phyloP scores from a whole-genome alignment of 2,329 filamentous ascomycete genomes.

The Claviceps pazoutovae region DNA sequence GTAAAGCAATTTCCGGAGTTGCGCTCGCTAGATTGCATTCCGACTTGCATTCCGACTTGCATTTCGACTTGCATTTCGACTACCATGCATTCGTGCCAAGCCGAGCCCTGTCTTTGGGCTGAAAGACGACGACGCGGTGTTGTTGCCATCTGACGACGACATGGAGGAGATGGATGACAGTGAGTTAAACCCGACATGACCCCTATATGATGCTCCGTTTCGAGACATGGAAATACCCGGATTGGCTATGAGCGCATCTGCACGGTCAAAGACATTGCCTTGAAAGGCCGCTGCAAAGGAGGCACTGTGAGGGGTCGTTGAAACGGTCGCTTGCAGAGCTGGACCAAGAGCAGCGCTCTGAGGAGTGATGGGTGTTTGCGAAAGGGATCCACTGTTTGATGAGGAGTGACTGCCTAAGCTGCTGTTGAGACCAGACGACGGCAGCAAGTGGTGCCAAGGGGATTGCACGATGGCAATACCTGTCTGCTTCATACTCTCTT shows the following conservation, averaged over 20 bases:
- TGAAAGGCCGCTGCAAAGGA: slow-evolving; percentile 41
- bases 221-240: slow-evolving; percentile 44
- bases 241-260: slow-evolving; percentile 42
- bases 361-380: slow-evolving; percentile 59
- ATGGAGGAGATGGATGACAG: slow-evolving; percentile 28
- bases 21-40: slow-evolving; percentile 19
- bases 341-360: slow-evolving; percentile 80
- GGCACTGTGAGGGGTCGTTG: slow-evolving; percentile 49
- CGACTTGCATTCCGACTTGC: slow-evolving; percentile 15
- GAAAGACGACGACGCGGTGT: slow-evolving; percentile 17
- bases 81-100: slow-evolving; percentile 21
- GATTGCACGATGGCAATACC: slow-evolving; percentile 53
- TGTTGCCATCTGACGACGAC: slow-evolving; percentile 26
- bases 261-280: slow-evolving; percentile 46
- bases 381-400: slow-evolving; percentile 15
- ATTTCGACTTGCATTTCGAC: slow-evolving; percentile 12
- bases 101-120: slow-evolving; percentile 20
- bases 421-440: slow-evolving; percentile 6
- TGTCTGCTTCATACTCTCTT: slow-evolving; percentile 71
- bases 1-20: background rate
- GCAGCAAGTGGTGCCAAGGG: slow-evolving; percentile 37
- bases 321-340: slow-evolving; percentile 79
- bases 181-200: slow-evolving; percentile 25
- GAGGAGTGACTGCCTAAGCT: slow-evolving; percentile 12
- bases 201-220: slow-evolving; percentile 31